Base-by-base conservation (phyloP, 257 asterid genomes). In the Solanum ahanhuiri region DNA sequence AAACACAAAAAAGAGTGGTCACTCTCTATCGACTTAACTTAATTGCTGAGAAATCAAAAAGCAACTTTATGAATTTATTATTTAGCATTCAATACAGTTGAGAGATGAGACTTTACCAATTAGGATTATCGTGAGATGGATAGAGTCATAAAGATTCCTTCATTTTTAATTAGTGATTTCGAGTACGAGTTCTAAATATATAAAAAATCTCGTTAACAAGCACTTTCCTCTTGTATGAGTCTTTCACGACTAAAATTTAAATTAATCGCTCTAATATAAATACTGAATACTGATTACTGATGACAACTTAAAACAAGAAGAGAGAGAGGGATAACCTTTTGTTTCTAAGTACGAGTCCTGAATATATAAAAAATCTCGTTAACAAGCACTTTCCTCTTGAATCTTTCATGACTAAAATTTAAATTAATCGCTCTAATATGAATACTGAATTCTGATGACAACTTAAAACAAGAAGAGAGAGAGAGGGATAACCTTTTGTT, bases 61-160 rank as follows among this genome's bases (percentile, higher is more conserved):
- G 64, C 75, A 1, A 84, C 95, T 94, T 94, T 91, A 89, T 69
- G 93, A 43, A 92, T 94, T 94, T 66, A 93, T 85, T 90, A 82
- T 12, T 6, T 45, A 45, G 83, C 83, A 45, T 79, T 79, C 17
- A 45, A 79, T 45, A 79, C 58, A 25, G 66, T 79, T 45, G 66
- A 79, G 37, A 43, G 54, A 67, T 14, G 11, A 15, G 22, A 7
- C 18, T 14, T 28, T 67, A 67, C 9, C 22, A 0, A 67, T 23
- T 0, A 23, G 7, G 3, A 4, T 23, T 11, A 2, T 11, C 2
- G 18, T 12, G 1, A 2, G 35, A 28, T 12, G 5, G 9, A 28
- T 66, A 51, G 7, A 51, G 0, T 51, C 58, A 0, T 51, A 58
- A 9, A 60, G 5, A 60, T 60, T 1, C 0, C 0, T 22, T 0